These are phyloP conservation scores for Pleomassaria siparia DNA, from an alignment of 2,329 filamentous ascomycete genomes.

Conservation along the genomic window DNA sequence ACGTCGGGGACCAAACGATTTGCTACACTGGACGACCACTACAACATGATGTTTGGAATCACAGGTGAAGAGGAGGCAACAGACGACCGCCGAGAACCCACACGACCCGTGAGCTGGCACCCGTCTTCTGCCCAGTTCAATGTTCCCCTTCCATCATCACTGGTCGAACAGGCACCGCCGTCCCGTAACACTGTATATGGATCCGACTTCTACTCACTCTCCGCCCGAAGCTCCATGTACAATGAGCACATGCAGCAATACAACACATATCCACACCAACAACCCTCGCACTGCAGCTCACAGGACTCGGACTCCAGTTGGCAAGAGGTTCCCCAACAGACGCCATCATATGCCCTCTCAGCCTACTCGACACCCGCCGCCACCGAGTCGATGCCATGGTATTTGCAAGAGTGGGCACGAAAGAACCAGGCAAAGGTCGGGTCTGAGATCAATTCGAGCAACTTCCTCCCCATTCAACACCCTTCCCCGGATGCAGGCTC, in stretches of 20 bases:
- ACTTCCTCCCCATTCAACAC: constrained; percentile 57
- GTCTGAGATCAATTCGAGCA: constrained; percentile 30
- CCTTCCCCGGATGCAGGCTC: constrained; percentile 40
- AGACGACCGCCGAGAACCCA: constrained; percentile 26
- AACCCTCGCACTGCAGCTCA: constrained; percentile 20
- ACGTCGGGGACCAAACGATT: constrained; percentile 41
- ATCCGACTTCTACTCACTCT: constrained; percentile 40
- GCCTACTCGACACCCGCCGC: constrained; percentile 33
- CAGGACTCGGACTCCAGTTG: constrained; percentile 33
- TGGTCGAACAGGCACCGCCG: constrained; percentile 24
- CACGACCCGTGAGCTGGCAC: constrained; percentile 74
- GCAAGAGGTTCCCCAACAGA: constrained; percentile 27
- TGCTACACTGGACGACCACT: constrained; percentile 44
- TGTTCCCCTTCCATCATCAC: constrained; percentile 20
- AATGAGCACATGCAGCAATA: constrained; percentile 19
- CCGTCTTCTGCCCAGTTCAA: constrained; percentile 58
- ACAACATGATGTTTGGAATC: constrained; percentile 45
- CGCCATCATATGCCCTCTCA: constrained; percentile 26
- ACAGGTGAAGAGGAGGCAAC: constrained; percentile 25
- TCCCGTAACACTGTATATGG: constrained; percentile 30
- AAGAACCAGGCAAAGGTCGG: constrained; percentile 31
- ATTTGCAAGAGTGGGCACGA: constrained; percentile 41
- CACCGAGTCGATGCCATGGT: constrained; percentile 38
- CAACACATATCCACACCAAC: constrained; percentile 14
- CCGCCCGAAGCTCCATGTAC: constrained; percentile 35